phyloP scores from a whole-genome alignment of 192 early-diverging fungal genomes.

The Coemansia sp. region DNA sequence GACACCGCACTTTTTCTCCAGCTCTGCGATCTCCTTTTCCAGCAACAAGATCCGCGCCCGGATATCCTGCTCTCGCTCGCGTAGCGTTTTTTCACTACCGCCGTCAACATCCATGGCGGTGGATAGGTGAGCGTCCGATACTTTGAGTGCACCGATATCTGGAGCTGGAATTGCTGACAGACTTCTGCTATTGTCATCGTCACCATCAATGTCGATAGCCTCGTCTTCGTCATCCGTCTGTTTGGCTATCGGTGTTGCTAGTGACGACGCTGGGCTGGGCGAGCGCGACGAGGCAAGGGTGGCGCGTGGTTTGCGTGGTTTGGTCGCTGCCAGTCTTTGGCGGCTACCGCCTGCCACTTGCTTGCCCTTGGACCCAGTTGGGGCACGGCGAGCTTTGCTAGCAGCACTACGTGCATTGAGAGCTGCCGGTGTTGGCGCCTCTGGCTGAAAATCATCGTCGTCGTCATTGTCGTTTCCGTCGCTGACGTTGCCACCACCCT shows the following conservation, averaged over 20 bases:
- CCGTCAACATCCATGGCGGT: constrained; percentile 15
- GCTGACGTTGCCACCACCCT: constrained; percentile 5
- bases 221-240: constrained; percentile 4
- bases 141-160: constrained; percentile 36
- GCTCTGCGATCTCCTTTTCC: constrained; percentile 55
- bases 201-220: constrained; percentile 27
- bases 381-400: constrained; percentile 10
- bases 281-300: constrained; percentile 5
- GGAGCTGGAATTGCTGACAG: constrained; percentile 37
- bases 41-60: constrained; percentile 58
- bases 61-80: constrained; percentile 58
- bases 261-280: constrained; percentile 15
- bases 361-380: background rate
- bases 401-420: constrained; percentile 6
- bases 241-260: background rate
- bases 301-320: constrained; percentile 29
- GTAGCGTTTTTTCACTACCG: constrained; percentile 22
- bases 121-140: constrained; percentile 7
- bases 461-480: constrained; percentile 17
- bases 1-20: constrained; percentile 56
- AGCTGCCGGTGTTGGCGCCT: background rate
- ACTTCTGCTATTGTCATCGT: constrained; percentile 2
- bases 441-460: constrained; percentile 43
- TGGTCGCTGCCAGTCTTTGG: constrained; percentile 9
- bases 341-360: background rate